Percentiles rank a stretch among this genome's conserved stretches.
Evolutionary conservation across 2,329 filamentous ascomycete species (phyloP).

Genomic region (Claviceps maximensis): DNA sequence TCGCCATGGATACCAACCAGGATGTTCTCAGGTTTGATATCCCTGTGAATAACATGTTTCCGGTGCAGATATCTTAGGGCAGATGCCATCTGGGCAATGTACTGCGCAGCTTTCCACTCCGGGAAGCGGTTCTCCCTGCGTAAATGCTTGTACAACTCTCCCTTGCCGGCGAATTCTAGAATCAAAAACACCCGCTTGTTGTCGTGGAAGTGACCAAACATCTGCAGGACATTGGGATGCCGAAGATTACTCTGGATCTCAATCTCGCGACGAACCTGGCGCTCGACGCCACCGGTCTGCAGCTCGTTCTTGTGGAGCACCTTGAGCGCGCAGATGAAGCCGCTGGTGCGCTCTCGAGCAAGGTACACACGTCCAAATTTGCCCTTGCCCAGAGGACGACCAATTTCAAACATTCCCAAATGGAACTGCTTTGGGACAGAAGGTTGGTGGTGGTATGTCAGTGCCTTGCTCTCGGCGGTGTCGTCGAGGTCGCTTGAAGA

Average conservation of each 20-base stretch:
- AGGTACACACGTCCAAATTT: constrained; percentile 64
- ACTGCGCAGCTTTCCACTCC: constrained; percentile 57
- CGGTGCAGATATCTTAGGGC: constrained; percentile 18
- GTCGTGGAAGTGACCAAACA: constrained; percentile 62
- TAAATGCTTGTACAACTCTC: constrained; percentile 60
- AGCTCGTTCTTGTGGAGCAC: constrained; percentile 59
- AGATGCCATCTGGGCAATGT: constrained; percentile 56
- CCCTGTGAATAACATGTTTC: constrained; percentile 21
- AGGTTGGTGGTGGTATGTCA: constrained; percentile 4
- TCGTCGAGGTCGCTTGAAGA: constrained; percentile 39
- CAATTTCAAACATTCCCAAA: constrained; percentile 60
- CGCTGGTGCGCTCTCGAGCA: constrained; percentile 50
- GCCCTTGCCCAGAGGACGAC: constrained; percentile 58
- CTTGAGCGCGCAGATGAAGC: constrained; percentile 60
- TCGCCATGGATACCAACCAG: constrained; percentile 74
- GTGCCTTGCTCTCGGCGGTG: constrained; percentile 17
- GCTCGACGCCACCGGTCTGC: constrained; percentile 53
- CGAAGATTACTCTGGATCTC: constrained; percentile 62
- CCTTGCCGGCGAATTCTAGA: constrained; percentile 51
- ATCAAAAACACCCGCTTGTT: constrained; percentile 60
- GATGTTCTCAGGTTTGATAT: constrained; percentile 23
- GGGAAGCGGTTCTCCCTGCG: constrained; percentile 52
- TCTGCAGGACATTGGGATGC: constrained; percentile 49
- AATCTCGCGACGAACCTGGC: constrained; percentile 58
- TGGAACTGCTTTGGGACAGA: constrained; percentile 6